Conservation (phyloP, 2,329 filamentous ascomycete species). For the Trichophyton mentagrophytes region DNA sequence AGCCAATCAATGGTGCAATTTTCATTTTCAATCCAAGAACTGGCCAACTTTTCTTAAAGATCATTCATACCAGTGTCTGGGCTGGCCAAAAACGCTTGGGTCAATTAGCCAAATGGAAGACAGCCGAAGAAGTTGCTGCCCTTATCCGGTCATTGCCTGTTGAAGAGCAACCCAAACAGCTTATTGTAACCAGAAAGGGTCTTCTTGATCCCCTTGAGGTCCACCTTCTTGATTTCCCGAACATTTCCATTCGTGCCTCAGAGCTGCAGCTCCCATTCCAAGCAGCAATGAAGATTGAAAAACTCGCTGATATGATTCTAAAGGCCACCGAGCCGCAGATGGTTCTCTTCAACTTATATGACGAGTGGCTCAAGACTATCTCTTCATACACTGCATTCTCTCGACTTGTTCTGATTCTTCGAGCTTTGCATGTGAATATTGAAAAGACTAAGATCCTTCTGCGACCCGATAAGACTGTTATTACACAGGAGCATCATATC, state of each 20-base stretch:
- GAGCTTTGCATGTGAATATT: conserved; percentile 91
- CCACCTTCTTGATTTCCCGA: conserved; percentile 93
- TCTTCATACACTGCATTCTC: conserved; percentile 99
- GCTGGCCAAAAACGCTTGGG: conserved; percentile 98
- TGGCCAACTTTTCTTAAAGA: conserved; percentile 94
- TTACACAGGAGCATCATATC: conserved; percentile 97
- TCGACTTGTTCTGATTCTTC: conserved; percentile 79
- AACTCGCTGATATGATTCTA: conserved; percentile 96
- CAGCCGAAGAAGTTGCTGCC: conserved; percentile 96
- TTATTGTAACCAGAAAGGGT: conserved; percentile 96
- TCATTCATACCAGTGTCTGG: conserved; percentile 99
- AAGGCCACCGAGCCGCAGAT: conserved; percentile 98
- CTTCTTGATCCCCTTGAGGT: conserved; percentile 93
- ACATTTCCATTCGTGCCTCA: conserved; percentile 95
- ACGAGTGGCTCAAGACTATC: conserved; percentile 97
- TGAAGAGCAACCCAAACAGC: conserved; percentile 96
- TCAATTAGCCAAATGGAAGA: conserved; percentile 98
- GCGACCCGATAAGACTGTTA: conserved; percentile 92
- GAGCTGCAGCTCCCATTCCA: conserved; percentile 97
- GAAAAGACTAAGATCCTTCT: conserved; percentile 96
- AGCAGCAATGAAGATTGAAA: conserved; percentile 99
- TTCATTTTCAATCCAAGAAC: conserved; percentile 99
- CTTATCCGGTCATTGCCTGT: conserved; percentile 89
- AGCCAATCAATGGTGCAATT: conserved; percentile 98
- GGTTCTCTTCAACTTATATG: conserved; percentile 97